These are phyloP conservation scores for Citrus australasica DNA, from an alignment of 345 rosid species.

Conservation along the genomic window DNA sequence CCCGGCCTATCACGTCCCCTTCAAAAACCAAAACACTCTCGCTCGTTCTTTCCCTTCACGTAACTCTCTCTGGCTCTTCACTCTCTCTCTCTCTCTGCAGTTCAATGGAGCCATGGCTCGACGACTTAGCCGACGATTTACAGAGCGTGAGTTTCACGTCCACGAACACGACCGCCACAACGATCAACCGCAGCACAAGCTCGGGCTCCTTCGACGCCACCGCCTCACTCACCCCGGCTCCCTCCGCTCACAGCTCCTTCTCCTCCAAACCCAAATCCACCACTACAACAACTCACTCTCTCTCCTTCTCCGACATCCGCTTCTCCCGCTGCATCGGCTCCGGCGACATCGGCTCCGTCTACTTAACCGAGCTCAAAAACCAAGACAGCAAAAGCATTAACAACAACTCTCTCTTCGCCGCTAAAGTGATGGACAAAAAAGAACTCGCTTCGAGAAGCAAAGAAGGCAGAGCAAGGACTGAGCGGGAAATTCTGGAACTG, in stretches of 20 bases:
- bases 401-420: slow-evolving; percentile 38
- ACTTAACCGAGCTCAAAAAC: slow-evolving; percentile 59
- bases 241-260: slow-evolving; percentile 48
- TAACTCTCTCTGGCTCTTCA: neutral
- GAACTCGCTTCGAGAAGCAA: slow-evolving; percentile 78
- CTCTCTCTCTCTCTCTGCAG: slow-evolving; percentile 5
- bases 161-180: slow-evolving; percentile 49
- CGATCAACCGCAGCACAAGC: slow-evolving; percentile 73
- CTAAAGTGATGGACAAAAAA: slow-evolving; percentile 90
- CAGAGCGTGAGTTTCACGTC: slow-evolving; percentile 91
- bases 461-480: slow-evolving; percentile 83
- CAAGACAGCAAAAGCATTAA: neutral
- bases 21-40: neutral
- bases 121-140: slow-evolving; percentile 79
- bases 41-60: neutral
- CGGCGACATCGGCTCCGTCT: slow-evolving; percentile 94
- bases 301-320: slow-evolving; percentile 69
- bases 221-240: slow-evolving; percentile 64
- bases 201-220: slow-evolving; percentile 65
- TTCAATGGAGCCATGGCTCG: slow-evolving; percentile 71
- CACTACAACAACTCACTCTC: slow-evolving; percentile 13
- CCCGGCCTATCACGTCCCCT: slow-evolving; percentile 9
- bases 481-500: slow-evolving; percentile 73
- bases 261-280: slow-evolving; percentile 22
- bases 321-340: slow-evolving; percentile 85